Base-by-base conservation (phyloP, 1,139 yeast species). In the Saccharomyces hybrid region DNA sequence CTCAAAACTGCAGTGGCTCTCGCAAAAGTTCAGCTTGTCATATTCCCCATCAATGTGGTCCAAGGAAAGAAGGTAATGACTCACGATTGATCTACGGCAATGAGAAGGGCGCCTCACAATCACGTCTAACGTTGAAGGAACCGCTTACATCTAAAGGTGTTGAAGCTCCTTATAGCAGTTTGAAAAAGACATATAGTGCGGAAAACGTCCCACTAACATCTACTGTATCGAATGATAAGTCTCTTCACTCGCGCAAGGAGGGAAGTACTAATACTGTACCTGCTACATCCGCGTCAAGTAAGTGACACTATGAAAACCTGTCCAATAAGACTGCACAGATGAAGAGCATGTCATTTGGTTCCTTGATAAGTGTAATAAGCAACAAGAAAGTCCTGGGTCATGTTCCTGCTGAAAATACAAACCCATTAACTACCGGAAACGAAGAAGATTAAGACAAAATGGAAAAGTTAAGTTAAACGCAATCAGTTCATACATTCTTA, bases 341-440 rank as follows among this genome's bases (percentile, higher is more conserved):
- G 50, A 68, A 68, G 53, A 68, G 65, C 44, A 67, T 67, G 1
- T 69, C 72, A 0, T 64, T 69, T 50, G 64, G 68, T 46, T 71
- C 74, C 4, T 58, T 67, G 55, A 77, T 68, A 53, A 71, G 65
- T 55, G 59, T 66, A 34, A 62, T 67, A 62, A 65, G 66, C 2
- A 68, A 67, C 2, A 68, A 67, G 54, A 66, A 66, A 53, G 63
- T 55, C 46, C 56, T 57, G 51, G 8, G 49, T n/a, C 32, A 42
- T 53, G 16, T 26, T 51, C 2, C 56, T 55, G 47, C 48, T 42
- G 41, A 55, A 57, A 28, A 55, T 48, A 27, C 55, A 50, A 31
- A 48, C 58, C 51, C 42, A 8, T 34, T 23, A 14, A 11, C 42
- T 34, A 34, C 42, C 11, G 42, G 42, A n/a, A 65, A 61, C 49